Conservation (phyloP, 2,329 filamentous ascomycete genomes). For the Clarireedia hainanense region DNA sequence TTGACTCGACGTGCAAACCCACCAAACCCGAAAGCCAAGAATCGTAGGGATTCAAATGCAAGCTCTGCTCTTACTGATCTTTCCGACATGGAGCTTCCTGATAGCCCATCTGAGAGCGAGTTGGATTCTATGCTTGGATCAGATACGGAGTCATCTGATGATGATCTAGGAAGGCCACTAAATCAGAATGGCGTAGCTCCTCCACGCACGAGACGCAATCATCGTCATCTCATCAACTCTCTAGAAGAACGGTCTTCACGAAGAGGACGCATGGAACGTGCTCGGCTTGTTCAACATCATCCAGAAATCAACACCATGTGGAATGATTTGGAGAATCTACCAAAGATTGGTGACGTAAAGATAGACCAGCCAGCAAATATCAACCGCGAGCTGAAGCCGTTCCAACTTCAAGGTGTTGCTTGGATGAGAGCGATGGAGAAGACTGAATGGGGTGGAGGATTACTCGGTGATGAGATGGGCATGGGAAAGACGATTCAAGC, state of each 20-base stretch:
- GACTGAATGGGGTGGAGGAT: constrained; percentile 75
- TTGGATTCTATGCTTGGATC: constrained; percentile 3
- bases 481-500: constrained; percentile 98
- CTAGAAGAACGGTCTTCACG: constrained; percentile 30
- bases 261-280: constrained; percentile 43
- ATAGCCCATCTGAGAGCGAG: constrained; percentile 15
- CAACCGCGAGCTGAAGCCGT: constrained; percentile 77
- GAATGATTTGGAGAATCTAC: constrained; percentile 61
- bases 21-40: constrained; percentile 11
- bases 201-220: constrained; percentile 1
- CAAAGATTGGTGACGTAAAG: constrained; percentile 54
- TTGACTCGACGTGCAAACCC: no score
- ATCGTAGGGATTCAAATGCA: constrained; percentile 10
- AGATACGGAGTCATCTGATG: constrained; percentile 5
- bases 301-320: constrained; percentile 81
- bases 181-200: neutral
- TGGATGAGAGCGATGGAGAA: constrained; percentile 94
- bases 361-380: constrained; percentile 71
- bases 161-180: neutral
- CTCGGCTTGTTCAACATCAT: constrained; percentile 66
- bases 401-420: constrained; percentile 85
- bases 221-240: constrained; percentile 11
- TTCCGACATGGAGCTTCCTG: neutral
- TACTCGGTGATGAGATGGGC: constrained; percentile 97
- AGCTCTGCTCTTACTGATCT: neutral